These are phyloP conservation scores for Euryodendron excelsum DNA, from an alignment of 148 eudicot species.

Conservation along the genomic window DNA sequence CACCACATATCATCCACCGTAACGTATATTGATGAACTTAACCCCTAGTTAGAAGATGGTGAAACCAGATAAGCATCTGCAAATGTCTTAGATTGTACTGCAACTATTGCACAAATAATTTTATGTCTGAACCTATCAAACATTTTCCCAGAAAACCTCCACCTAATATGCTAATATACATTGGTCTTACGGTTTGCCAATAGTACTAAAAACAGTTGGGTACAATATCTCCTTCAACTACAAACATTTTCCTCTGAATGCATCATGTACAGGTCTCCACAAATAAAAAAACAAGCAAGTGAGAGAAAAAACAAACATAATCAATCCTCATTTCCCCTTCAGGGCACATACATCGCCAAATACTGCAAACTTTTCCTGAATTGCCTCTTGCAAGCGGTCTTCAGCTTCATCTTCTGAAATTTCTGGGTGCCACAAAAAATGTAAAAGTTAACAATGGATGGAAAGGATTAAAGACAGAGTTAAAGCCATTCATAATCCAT, in stretches of 20 bases:
- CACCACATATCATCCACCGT: background rate
- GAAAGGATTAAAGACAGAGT: background rate
- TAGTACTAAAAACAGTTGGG: slow-evolving; percentile 13
- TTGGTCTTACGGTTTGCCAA: background rate
- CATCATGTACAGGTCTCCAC: background rate
- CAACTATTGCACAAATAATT: background rate
- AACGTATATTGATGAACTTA: background rate
- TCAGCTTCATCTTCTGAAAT: slow-evolving; percentile 97
- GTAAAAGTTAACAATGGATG: background rate
- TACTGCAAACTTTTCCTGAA: slow-evolving; percentile 89
- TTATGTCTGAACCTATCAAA: background rate
- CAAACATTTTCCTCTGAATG: background rate
- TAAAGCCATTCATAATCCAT: background rate
- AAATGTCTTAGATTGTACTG: background rate
- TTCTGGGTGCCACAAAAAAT: slow-evolving; percentile 51
- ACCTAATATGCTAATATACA: background rate
- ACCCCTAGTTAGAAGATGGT: background rate
- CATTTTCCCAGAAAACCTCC: background rate
- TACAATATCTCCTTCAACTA: slow-evolving; percentile 8
- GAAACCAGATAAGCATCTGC: no score
- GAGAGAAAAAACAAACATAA: background rate
- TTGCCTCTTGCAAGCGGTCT: slow-evolving; percentile 83
- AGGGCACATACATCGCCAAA: slow-evolving; percentile 75
- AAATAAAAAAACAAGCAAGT: background rate
- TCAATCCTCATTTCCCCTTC: background rate